These are phyloP conservation scores for Termitomyces sp. DNA, from an alignment of 768 basidiomycete species.

Conservation along the genomic window DNA sequence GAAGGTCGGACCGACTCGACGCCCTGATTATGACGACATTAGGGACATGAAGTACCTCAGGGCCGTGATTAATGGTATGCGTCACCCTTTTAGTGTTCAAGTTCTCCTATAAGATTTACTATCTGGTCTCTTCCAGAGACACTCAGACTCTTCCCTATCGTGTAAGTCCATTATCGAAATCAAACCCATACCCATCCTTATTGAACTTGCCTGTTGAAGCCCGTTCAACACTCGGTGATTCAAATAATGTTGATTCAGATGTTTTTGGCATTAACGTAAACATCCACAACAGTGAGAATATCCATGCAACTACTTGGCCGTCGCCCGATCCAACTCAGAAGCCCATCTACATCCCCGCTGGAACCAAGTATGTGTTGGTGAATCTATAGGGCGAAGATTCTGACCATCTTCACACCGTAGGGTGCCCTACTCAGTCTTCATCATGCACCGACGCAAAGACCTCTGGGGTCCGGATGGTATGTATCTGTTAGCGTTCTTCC, in stretches of 20 bases:
- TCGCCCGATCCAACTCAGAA: slow-evolving; percentile 41
- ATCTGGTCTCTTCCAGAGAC: slow-evolving; percentile 33
- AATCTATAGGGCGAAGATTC: neutral
- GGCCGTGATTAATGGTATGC: slow-evolving; percentile 64
- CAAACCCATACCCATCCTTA: too few species aligned
- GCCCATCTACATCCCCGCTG: slow-evolving; percentile 51
- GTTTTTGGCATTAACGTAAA: neutral
- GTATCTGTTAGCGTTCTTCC: neutral
- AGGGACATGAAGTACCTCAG: slow-evolving; percentile 60
- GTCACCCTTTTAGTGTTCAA: neutral
- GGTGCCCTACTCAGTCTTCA: slow-evolving; percentile 49
- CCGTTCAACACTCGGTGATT: slow-evolving; percentile 47
- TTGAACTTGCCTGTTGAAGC: slow-evolving; percentile 13
- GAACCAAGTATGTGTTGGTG: slow-evolving; percentile 35
- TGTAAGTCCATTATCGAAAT: slow-evolving; percentile 28
- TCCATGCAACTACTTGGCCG: slow-evolving; percentile 45
- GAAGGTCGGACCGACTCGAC: slow-evolving; percentile 43
- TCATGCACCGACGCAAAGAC: slow-evolving; percentile 64
- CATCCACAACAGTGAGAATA: slow-evolving; percentile 32
- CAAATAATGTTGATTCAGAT: neutral
- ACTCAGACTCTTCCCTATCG: slow-evolving; percentile 51
- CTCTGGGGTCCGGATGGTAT: slow-evolving; percentile 72
- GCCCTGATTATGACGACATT: slow-evolving; percentile 55
- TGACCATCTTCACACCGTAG: slow-evolving; percentile 17
- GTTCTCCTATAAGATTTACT: neutral